Evolutionary conservation across 2,329 filamentous ascomycete species (phyloP), one percentile per base, ranked within the genome.

Genomic region (Didymella lethalis): DNA sequence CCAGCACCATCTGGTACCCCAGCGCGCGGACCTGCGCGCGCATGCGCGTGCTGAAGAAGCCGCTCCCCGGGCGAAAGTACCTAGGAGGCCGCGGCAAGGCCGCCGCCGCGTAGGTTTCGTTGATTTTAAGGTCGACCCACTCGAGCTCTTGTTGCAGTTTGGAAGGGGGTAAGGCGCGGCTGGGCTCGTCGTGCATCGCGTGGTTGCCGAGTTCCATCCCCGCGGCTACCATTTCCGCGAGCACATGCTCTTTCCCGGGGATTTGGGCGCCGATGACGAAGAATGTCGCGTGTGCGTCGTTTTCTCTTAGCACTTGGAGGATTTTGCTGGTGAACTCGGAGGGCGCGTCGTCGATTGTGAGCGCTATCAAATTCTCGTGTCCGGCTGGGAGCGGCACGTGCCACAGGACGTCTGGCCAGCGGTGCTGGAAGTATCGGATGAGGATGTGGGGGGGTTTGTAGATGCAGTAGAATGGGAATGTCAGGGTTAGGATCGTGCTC

Each of bases 281-380:
- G 75, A 96, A 95, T 0, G 93, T 97, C 0, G 93, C 93, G 20
- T 83, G 86, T 14, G 89, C 91, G 56, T 84, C 82, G 70, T 92
- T 83, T 6, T 75, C 74, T 34, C 82, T 80, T n/a, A 97, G 82
- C 0, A 91, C 79, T 43, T 86, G 78, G 54, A 93, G 79, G 59
- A 97, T 93, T 55, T 88, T 85, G 44, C 77, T 71, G 2, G 93
- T 96, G 75, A 91, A 83, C 43, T 84, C 77, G 1, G 90, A 93
- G 0, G 93, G 93, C 28, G 88, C 90, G 78, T 97, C 93, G 79
- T 97, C 93, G 69, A 97, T 89, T 1, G 92, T 96, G 38, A 97
- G 82, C 0, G 91, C 93, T 18, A 97, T 83, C 26, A 94, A 78
- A 70, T 89, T 91, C 47, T 85, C 79, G 5, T 16, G 8, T 0